Evolutionary conservation across 257 asterid genomes (phyloP).

Genomic region (Paraleonurus japonicus): DNA sequence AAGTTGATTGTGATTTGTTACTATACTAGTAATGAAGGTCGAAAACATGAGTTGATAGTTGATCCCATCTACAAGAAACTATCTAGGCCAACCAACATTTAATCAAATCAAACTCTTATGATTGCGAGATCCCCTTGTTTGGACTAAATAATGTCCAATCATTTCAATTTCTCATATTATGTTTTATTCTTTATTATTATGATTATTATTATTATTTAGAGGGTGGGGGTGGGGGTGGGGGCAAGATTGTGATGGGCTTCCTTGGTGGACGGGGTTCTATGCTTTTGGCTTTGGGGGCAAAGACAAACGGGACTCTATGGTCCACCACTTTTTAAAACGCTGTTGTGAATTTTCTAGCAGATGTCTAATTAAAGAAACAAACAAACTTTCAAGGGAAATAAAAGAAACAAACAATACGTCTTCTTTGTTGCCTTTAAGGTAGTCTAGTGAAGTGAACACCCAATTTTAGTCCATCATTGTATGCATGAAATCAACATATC

Average conservation of each 20-base stretch:
- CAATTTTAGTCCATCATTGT: conserved; percentile 31
- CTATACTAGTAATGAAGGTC: not conserved
- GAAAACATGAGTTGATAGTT: not conserved
- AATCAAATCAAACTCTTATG: conserved; percentile 38
- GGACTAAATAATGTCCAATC: conserved; percentile 44
- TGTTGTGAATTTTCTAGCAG: conserved; percentile 30
- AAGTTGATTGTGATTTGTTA: not conserved
- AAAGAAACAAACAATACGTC: not conserved
- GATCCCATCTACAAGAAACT: conserved; percentile 13
- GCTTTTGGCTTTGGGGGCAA: conserved; percentile 3
- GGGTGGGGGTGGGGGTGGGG: not conserved
- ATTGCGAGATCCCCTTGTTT: conserved; percentile 38
- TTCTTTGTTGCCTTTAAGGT: conserved; percentile 37
- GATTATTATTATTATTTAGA: not conserved
- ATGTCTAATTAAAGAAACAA: conserved; percentile 25
- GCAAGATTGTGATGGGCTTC: conserved; percentile 18
- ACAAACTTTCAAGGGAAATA: not conserved
- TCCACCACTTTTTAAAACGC: conserved; percentile 39
- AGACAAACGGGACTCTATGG: conserved; percentile 31
- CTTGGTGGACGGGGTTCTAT: conserved; percentile 53
- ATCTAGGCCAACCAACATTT: conserved; percentile 28
- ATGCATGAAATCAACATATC: not conserved
- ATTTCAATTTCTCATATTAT: not conserved
- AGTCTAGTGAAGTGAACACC: not conserved
- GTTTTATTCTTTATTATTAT: no score